Evolutionary conservation across 2,329 filamentous ascomycete species (phyloP), one percentile per base, ranked within the genome.

Genomic region (Cyclaneusma minus): DNA sequence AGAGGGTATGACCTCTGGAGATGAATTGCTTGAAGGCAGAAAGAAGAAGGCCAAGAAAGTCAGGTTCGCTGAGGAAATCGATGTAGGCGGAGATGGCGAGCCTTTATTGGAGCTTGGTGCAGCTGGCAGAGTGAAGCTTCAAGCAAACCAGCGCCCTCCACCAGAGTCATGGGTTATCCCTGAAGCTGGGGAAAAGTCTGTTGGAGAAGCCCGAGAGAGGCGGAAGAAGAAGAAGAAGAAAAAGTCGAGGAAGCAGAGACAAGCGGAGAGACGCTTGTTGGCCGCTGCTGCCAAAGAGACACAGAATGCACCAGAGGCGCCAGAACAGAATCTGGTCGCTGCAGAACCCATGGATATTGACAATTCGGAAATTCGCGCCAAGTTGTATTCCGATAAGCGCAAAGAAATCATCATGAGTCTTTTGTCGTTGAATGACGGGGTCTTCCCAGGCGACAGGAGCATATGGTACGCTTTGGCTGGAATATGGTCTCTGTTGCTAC

Each of bases 401-500:
- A 33, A 31, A 22, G 31, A 33, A 11, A 27, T 31, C n/a, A 27
- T 33, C 13, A 11, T 33, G 20, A 24, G 26, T n/a, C 16, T 33
- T 12, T 13, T 33, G 8, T 28, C 31, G 21, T 31, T 22, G 4
- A 44, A 45, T 18, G 30, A 33, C 1, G 36, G 39, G 5, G 24
- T 43, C 5, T 44, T 49, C 21, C 42, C 45, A 4, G 43, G 37
- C 6, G 37, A 42, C 10, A 37, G 35, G 28, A 33, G 37, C 20
- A 22, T 49, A 3, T 49, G 45, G 45, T 37, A 42, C 26, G 37
- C 36, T 18, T 38, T 40, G 30, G 33, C 43, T 12, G 33, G 26
- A 19, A 27, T 33, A 7, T 49, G 41, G 41, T 24, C 44, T 8
- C 40, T 4, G 21, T 46, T 6, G 40, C 45, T 19, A n/a, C n/a